Evolutionary conservation across 2,329 filamentous ascomycete species (phyloP), one percentile per base, ranked within the genome.

Genomic region (Monosporascus ibericus): DNA sequence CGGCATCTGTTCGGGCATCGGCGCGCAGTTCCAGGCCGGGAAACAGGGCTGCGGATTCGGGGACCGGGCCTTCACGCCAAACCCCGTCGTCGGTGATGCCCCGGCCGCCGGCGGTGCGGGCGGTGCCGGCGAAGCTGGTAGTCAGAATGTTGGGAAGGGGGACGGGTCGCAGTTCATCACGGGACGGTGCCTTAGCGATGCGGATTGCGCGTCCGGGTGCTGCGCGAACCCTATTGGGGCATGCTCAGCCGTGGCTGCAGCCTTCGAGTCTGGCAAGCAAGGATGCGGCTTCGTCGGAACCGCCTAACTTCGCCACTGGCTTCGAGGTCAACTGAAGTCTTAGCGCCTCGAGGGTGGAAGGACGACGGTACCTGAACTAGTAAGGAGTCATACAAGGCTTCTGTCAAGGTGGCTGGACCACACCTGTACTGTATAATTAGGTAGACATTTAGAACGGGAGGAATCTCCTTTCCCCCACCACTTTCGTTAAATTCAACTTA

Each of bases 21-120:
- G 54, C 30, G 63, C 62, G 1, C 50, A 58, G 51, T 54, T 47
- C 55, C 58, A 64, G 44, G 56, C 58, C n/a, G 65, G 65, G n/a
- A 66, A 65, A 60, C 51, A 54, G 0, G 65, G 65, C 22, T 67
- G 63, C 52, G 62, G 64, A 7, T 66, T 65, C 53, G 61, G 54
- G 11, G 55, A 47, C 36, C 52, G 39, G 11, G 37, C 47, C 24
- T 42, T n/a, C 22, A 25, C 50, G 14, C 22, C 55, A 1, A 50
- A 52, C 1, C 44, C 53, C 3, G 34, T 49, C 6, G 30, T 25
- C 9, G 17, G 18, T 25, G 17, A 52, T 11, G 44, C 50, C 5
- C 34, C 55, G 2, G 46, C 48, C 50, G 15, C 27, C 47, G 5
- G 47, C 47, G 2, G 37, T 14, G 9, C 15, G 11, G 18, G 42